Conservation (phyloP, 257 asterid genomes). For the Solanum ossicruentum region DNA sequence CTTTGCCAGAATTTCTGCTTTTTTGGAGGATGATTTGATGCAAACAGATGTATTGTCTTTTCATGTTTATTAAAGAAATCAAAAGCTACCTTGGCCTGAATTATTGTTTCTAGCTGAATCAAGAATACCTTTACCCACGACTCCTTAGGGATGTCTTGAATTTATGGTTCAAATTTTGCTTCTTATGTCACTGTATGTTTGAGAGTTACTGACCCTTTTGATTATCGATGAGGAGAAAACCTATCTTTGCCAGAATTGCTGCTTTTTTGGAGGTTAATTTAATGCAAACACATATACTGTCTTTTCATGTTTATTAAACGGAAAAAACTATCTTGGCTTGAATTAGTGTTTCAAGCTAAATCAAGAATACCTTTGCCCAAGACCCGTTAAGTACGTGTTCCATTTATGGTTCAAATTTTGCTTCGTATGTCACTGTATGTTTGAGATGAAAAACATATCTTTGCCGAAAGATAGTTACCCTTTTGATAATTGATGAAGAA, state of each 20-base stretch:
- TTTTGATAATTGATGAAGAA: not conserved
- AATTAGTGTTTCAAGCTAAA: not conserved
- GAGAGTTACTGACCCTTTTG: not conserved
- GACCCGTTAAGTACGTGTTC: not conserved
- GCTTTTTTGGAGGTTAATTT: not conserved
- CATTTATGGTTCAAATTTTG: not conserved
- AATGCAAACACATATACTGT: not conserved
- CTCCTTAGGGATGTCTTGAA: not conserved
- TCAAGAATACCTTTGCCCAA: not conserved
- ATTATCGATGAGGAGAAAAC: not conserved
- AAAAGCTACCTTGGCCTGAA: not conserved
- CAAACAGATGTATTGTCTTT: not conserved
- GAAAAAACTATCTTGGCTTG: not conserved
- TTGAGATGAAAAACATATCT: not conserved
- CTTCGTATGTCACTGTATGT: not conserved
- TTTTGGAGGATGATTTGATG: not conserved
- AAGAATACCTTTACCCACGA: not conserved
- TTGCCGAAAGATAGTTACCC: not conserved
- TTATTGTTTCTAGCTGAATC: not conserved
- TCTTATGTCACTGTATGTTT: not conserved
- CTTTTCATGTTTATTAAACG: not conserved
- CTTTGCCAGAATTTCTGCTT: not conserved
- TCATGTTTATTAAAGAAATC: not conserved
- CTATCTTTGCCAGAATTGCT: not conserved
- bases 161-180: not conserved